These are phyloP conservation scores for Clavispora phyllophila DNA, from an alignment of 805 yeast species.

Conservation along the genomic window DNA sequence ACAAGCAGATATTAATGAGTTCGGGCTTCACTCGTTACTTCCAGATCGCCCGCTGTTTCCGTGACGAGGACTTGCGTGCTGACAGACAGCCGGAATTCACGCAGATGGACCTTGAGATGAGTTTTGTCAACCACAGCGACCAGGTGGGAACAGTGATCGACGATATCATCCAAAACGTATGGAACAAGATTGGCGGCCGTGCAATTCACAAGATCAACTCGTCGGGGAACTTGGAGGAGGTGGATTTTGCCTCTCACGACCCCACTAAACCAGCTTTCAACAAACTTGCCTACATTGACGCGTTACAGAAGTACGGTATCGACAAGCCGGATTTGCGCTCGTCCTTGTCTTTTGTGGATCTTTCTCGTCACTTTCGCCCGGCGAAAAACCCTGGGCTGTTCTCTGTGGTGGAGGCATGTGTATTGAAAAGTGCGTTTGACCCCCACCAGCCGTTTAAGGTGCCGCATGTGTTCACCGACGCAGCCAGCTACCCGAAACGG, in stretches of 20 bases:
- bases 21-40: constrained; percentile 83
- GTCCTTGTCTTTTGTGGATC: constrained; percentile 41
- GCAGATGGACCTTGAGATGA: constrained; percentile 93
- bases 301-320: constrained; percentile 71
- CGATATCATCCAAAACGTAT: constrained; percentile 46
- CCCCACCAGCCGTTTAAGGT: constrained; percentile 21
- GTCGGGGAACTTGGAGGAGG: constrained; percentile 25
- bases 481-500: constrained; percentile 47
- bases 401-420: constrained; percentile 71
- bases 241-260: constrained; percentile 9
- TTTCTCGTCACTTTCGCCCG: constrained; percentile 38
- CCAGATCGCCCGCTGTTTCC: constrained; percentile 89
- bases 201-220: constrained; percentile 35
- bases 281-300: constrained; percentile 60
- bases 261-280: constrained; percentile 20
- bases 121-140: constrained; percentile 65
- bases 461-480: constrained; percentile 37
- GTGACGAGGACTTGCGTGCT: constrained; percentile 92
- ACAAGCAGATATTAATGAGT: constrained; percentile 91
- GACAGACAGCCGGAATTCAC: constrained; percentile 98
- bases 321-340: constrained; percentile 93
- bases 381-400: constrained; percentile 36
- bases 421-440: constrained; percentile 47
- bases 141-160: constrained; percentile 63
- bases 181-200: constrained; percentile 44